phyloP scores from a whole-genome alignment of 2,329 filamentous ascomycete species.

The Incumbomyces delicatus region DNA sequence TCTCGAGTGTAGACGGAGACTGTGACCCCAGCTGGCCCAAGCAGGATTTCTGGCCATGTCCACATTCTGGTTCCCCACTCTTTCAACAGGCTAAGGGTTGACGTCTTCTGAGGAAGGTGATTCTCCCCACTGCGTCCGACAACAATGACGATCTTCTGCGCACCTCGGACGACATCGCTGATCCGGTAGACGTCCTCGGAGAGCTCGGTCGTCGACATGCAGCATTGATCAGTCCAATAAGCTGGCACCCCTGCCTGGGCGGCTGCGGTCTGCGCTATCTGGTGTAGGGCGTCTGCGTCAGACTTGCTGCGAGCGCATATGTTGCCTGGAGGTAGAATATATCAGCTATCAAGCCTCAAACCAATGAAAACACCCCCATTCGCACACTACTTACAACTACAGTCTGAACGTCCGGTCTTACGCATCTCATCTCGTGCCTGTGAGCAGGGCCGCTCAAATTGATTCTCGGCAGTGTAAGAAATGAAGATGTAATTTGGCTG shows the following conservation, averaged over 20 bases:
- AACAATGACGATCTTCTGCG: conserved; percentile 33
- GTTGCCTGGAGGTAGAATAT: background rate
- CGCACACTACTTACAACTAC: conserved; percentile 7
- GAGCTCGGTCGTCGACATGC: conserved; percentile 29
- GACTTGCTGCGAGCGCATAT: conserved; percentile 1
- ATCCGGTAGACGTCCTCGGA: conserved; percentile 35
- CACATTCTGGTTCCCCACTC: conserved; percentile 39
- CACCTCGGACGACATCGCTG: conserved; percentile 36
- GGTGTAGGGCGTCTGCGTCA: conserved; percentile 22
- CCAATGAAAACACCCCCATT: background rate
- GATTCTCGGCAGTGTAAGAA: conserved; percentile 12
- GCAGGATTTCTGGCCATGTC: conserved; percentile 37
- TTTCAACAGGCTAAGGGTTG: conserved; percentile 26
- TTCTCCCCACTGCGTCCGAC: conserved; percentile 25
- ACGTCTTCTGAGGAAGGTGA: conserved; percentile 16
- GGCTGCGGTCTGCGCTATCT: conserved; percentile 32
- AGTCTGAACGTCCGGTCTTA: conserved; percentile 2
- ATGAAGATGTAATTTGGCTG: conserved; percentile 11
- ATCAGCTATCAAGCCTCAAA: background rate
- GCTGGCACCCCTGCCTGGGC: conserved; percentile 28
- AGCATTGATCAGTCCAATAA: conserved; percentile 37
- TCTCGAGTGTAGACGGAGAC: conserved; percentile 28
- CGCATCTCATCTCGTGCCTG: conserved; percentile 5
- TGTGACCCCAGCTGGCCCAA: conserved; percentile 23
- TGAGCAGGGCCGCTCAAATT: conserved; percentile 8